Evolutionary conservation across 2,329 filamentous ascomycete genomes (phyloP).

Genomic region (Colletotrichum endophyticum): DNA sequence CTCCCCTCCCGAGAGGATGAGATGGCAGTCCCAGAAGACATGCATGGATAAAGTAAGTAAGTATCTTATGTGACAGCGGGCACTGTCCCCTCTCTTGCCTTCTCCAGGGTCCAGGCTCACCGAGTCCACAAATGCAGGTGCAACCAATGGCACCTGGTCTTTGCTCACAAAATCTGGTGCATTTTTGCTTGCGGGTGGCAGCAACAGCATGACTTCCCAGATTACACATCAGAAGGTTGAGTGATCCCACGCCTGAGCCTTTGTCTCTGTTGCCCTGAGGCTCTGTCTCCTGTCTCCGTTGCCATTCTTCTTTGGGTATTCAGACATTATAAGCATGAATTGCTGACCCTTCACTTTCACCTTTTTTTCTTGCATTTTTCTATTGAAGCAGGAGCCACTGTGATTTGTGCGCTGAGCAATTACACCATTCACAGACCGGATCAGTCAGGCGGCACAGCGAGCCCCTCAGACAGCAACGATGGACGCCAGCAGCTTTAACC

Average conservation of each 20-base stretch:
- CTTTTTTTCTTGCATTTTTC: not conserved
- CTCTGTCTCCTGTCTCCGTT: not conserved
- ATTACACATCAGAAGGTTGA: conserved; percentile 4
- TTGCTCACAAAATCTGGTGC: conserved; percentile 16
- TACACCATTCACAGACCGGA: conserved; percentile 10
- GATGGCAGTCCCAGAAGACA: not conserved
- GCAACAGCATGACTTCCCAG: conserved; percentile 11
- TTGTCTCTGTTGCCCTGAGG: not conserved
- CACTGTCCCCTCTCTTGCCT: not conserved
- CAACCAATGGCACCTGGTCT: conserved; percentile 8
- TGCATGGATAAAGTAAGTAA: not conserved
- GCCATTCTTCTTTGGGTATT: not conserved
- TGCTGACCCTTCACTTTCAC: not conserved
- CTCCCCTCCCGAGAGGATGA: not conserved
- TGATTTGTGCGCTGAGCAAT: conserved; percentile 15
- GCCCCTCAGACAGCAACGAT: not conserved
- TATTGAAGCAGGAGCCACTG: not conserved
- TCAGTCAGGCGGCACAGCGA: not conserved
- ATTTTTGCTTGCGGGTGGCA: conserved; percentile 11
- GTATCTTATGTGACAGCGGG: not conserved
- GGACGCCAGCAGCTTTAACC: conserved; percentile 14
- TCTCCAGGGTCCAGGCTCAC: conserved; percentile 13
- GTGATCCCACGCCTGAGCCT: not conserved
- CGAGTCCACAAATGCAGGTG: not conserved
- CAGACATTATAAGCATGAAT: not conserved